Evolutionary conservation across 768 basidiomycete genomes (phyloP), one percentile per base, ranked within the genome.

Genomic region (Rhizopogon vesiculosus): DNA sequence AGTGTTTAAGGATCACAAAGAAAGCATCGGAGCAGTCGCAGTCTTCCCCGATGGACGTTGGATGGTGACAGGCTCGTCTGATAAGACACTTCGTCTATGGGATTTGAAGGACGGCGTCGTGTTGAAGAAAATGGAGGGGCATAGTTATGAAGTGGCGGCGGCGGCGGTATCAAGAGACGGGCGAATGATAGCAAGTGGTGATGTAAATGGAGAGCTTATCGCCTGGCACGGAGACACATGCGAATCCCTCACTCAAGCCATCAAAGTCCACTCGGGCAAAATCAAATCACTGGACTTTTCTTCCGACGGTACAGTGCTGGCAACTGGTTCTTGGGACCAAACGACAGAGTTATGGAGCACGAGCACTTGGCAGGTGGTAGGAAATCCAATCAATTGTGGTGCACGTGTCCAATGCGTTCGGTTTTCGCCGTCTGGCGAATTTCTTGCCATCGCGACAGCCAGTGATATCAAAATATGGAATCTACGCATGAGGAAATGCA

Each of bases 111-210:
- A 16, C 6, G 28, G 28, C 16, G 28, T 18, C n/a, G 5, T 45
- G 28, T n/a, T 45, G n/a, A 45, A 45, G n/a, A 31, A 45, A 28
- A 45, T 45, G 45, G n/a, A n/a, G 29, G 45, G 44, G 5, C 8
- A 10, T 45, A 9, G 25, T 5, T 9, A 2, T n/a, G 0, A 2
- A 4, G 9, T 45, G 15, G 2, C 0, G 7, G 5, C 3, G 16
- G 28, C 29, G 44, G 16, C 16, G 5, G 4, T 45, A 29, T 29
- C 44, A 29, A 8, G 29, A 45, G n/a, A 45, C 10, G 28, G 45
- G 9, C n/a, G 29, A 18, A 9, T 45, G 5, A 18, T 45, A n/a
- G 45, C 45, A 31, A 45, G 45, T 10, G 29, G 28, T 45, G 28
- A 31, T 45, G 2, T 0, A 1, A 5, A 3, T 0, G 44, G 28